Evolutionary conservation across 306 rosid species (phyloP).

Genomic region (Corylus heterophylla): DNA sequence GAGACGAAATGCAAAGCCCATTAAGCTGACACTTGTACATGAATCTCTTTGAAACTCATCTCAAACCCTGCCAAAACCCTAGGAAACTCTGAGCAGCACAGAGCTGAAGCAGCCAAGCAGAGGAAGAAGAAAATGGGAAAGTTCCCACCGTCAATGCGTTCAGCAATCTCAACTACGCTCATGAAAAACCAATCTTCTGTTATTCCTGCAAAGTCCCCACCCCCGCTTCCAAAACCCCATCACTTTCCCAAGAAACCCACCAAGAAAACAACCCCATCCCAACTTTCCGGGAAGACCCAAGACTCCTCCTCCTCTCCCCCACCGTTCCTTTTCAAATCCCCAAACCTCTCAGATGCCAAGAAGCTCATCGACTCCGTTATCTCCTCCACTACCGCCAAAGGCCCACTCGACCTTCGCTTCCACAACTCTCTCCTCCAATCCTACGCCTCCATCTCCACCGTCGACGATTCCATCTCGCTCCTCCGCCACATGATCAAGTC

Average conservation of each 20-base stretch:
- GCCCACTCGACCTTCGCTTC: slow-evolving; percentile 42
- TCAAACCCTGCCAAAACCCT: slow-evolving; percentile 18
- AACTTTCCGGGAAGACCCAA: slow-evolving; percentile 23
- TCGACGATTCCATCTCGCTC: slow-evolving; percentile 63
- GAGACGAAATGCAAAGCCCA: too few relatives aligned
- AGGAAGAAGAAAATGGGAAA: slow-evolving; percentile 57
- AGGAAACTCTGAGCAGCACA: background rate
- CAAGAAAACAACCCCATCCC: slow-evolving; percentile 25
- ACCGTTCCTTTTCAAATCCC: slow-evolving; percentile 50
- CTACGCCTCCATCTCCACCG: slow-evolving; percentile 60
- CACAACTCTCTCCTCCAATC: slow-evolving; percentile 70
- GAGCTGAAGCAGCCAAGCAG: background rate
- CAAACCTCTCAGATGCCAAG: slow-evolving; percentile 67
- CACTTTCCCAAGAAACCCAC: slow-evolving; percentile 29
- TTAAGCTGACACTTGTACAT: too few relatives aligned
- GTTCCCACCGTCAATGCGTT: slow-evolving; percentile 63
- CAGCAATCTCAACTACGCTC: slow-evolving; percentile 44
- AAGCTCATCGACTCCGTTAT: slow-evolving; percentile 50
- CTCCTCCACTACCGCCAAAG: slow-evolving; percentile 24
- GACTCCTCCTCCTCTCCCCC: background rate
- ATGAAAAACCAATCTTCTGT: slow-evolving; percentile 38
- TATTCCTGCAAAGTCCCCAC: slow-evolving; percentile 25
- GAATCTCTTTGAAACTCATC: background rate
- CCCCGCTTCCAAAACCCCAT: slow-evolving; percentile 22
- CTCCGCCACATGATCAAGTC: slow-evolving; percentile 70